These are phyloP conservation scores for Tephrocybe sp. DNA, from an alignment of 768 basidiomycete genomes.

Conservation along the genomic window DNA sequence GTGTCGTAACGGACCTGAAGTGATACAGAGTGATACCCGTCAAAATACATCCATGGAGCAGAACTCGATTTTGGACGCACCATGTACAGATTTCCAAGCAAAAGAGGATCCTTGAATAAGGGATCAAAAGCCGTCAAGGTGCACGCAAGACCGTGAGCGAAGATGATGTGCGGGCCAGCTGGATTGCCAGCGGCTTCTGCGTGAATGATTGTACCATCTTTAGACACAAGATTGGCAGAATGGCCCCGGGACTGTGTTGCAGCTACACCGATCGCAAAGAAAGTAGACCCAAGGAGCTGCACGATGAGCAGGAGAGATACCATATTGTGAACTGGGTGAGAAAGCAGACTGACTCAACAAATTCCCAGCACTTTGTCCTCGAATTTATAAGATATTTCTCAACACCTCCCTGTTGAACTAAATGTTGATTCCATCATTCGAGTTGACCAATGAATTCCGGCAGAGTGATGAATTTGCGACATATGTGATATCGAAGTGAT, in stretches of 20 bases:
- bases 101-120: conserved; percentile 2
- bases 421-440: conserved; percentile 6
- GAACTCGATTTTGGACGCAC: neutral
- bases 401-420: neutral
- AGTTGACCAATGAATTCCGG: neutral
- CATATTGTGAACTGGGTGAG: neutral
- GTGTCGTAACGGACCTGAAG: conserved; percentile 32
- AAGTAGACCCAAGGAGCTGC: neutral
- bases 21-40: neutral
- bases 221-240: conserved; percentile 1
- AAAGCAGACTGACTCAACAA: neutral
- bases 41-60: neutral
- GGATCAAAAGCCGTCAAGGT: conserved; percentile 11
- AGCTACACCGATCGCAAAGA: conserved; percentile 11
- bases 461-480: conserved; percentile 2
- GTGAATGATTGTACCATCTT: conserved; percentile 9
- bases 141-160: conserved; percentile 11
- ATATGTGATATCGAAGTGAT: neutral
- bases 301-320: neutral
- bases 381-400: neutral
- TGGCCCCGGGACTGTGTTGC: neutral
- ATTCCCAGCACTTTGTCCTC: neutral
- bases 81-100: conserved; percentile 8
- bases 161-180: conserved; percentile 7
- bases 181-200: conserved; percentile 11